A percentile compares a stretch with the other conserved stretches of the same genome.
phyloP scores from a whole-genome alignment of 306 rosid genomes.

The Cicer bijugum region DNA sequence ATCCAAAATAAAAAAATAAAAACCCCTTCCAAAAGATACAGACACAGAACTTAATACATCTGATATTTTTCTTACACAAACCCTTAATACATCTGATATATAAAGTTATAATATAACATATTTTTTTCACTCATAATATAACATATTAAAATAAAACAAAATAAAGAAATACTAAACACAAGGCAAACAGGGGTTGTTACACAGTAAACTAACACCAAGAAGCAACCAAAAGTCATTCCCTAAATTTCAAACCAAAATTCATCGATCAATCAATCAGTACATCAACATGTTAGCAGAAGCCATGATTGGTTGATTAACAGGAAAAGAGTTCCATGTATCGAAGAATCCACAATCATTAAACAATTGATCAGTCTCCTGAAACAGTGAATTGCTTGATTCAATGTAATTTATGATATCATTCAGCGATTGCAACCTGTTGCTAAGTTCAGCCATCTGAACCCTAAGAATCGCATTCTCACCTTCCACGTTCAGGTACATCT shows the following conservation, averaged over 20 bases:
- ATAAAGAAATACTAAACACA: not conserved
- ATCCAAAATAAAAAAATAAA: slow-evolving; percentile 9
- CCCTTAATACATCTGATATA: not conserved
- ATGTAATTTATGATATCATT: slow-evolving; percentile 61
- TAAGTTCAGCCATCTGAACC: slow-evolving; percentile 80
- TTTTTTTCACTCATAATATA: too few relatives aligned
- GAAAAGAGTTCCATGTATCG: slow-evolving; percentile 48
- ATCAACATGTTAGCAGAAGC: slow-evolving; percentile 52
- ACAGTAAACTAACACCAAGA: slow-evolving; percentile 17
- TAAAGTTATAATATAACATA: not conserved
- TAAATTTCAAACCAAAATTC: slow-evolving; percentile 2
- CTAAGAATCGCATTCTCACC: slow-evolving; percentile 75
- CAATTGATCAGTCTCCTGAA: slow-evolving; percentile 35
- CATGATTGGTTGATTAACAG: slow-evolving; percentile 55
- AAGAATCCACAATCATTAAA: slow-evolving; percentile 49
- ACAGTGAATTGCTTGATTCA: slow-evolving; percentile 49
- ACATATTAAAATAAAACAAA: not conserved
- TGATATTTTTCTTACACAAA: not conserved
- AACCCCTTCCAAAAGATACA: not conserved
- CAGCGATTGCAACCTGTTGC: slow-evolving; percentile 66
- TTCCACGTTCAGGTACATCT: slow-evolving; percentile 57
- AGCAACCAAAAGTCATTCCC: slow-evolving; percentile 11
- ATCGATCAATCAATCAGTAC: slow-evolving; percentile 46
- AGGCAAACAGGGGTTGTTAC: slow-evolving; percentile 26
- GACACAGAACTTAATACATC: not conserved